Evolutionary conservation across 2,329 filamentous ascomycete genomes (phyloP), one percentile per base, ranked within the genome.

Genomic region (Epichloe sp.): DNA sequence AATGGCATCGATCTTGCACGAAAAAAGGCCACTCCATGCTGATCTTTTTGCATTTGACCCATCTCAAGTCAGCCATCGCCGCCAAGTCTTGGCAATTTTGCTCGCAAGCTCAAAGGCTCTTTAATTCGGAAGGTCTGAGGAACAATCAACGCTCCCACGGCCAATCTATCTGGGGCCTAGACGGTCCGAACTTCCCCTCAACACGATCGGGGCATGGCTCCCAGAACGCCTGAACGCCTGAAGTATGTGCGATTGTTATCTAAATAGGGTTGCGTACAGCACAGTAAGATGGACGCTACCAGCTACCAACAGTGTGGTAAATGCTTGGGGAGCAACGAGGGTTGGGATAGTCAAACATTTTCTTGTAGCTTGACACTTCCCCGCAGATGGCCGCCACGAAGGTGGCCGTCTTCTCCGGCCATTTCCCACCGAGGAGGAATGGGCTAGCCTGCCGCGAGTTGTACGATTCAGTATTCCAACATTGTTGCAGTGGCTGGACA

Each of bases 401-500:
- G 15, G 8, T 31, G 2, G 26, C 8, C 15, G 41, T 26, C 35
- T 41, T 5, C 36, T 41, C 8, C n/a, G 35, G 7, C 17, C 45
- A 15, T 51, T 58, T 6, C 59, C 62, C 12, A 64, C 59, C 3
- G 44, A 53, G 6, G 56, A 62, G 54, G 77, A 82, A 42, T 54
- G 79, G 46, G 58, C 54, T 10, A 76, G 72, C 1, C 68, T 82
- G 15, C 72, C 71, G 31, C 76, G 77, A 55, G 71, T 82, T 1
- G 77, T 57, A 86, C 84, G 23, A 86, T 88, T 58, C 74, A 77
- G 56, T 71, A 72, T 45, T 80, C 83, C 42, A 77, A 84, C 38
- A 68, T 68, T 1, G 65, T 84, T 41, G 81, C 82, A 50, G 76
- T 86, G 57, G 53, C 83, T 31, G 85, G 84, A 10, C 80, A 86